These are phyloP conservation scores for Aspergillus caelatus DNA, from an alignment of 2,329 filamentous ascomycete genomes.

Conservation along the genomic window DNA sequence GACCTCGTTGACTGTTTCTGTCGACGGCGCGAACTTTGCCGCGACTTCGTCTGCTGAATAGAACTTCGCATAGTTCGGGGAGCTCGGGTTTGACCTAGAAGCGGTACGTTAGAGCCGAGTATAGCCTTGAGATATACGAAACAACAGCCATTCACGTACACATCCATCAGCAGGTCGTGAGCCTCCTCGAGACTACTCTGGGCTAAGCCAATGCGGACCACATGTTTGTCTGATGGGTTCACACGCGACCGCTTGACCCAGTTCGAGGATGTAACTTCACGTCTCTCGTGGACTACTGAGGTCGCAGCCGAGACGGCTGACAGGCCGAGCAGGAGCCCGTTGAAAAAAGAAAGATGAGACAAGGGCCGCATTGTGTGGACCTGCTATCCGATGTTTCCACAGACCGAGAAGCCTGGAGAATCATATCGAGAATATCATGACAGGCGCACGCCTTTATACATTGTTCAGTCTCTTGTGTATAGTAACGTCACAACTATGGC, in stretches of 20 bases:
- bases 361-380: not conserved
- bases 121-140: not conserved
- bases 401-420: not conserved
- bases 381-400: not conserved
- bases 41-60: constrained; percentile 35
- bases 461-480: too few species aligned
- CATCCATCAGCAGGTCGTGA: constrained; percentile 35
- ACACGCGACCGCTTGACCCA: not conserved
- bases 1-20: constrained; percentile 32
- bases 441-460: not conserved
- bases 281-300: not conserved
- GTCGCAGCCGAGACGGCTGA: not conserved
- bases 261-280: not conserved
- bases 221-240: not conserved
- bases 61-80: constrained; percentile 39
- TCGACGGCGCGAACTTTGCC: constrained; percentile 39
- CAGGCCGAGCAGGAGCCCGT: not conserved
- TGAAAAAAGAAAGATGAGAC: not conserved
- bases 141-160: constrained; percentile 23
- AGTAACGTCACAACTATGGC: not conserved
- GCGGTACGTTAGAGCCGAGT: too few species aligned
- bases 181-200: constrained; percentile 32
- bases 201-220: constrained; percentile 29
- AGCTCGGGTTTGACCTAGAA: constrained; percentile 37
- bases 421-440: too few species aligned